Conservation (phyloP, 495 filamentous ascomycete species). For the Xylaria bambusicola region DNA sequence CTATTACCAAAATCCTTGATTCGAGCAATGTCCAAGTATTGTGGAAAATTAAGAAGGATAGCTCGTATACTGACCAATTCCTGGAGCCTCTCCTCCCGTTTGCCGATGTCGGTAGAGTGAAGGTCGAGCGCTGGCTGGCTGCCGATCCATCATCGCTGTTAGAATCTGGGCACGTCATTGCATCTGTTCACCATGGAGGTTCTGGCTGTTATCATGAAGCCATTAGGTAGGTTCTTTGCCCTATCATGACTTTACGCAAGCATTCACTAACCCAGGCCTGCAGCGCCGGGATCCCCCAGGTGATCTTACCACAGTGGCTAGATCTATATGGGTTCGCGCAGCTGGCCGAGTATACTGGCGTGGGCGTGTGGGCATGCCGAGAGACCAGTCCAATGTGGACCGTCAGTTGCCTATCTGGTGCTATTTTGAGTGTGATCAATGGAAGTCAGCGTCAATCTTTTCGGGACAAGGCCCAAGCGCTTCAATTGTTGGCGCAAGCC, state of each 20-base stretch:
- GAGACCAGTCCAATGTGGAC: constrained; percentile 30
- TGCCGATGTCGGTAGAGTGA: constrained; percentile 33
- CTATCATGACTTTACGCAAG: not conserved
- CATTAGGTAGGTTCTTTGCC: constrained; percentile 42
- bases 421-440: constrained; percentile 19
- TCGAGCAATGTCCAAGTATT: constrained; percentile 42
- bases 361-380: constrained; percentile 51
- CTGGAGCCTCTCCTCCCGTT: constrained; percentile 21
- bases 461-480: not conserved
- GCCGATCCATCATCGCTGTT: constrained; percentile 51
- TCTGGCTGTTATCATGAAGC: constrained; percentile 56
- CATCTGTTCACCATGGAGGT: constrained; percentile 57
- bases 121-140: constrained; percentile 48
- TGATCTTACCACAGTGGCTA: constrained; percentile 51
- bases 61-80: constrained; percentile 22
- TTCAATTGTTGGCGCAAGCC: not conserved
- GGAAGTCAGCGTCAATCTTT: constrained; percentile 1
- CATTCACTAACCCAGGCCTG: not conserved
- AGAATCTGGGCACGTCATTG: constrained; percentile 45
- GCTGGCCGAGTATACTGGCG: constrained; percentile 49
- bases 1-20: constrained; percentile 40
- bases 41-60: constrained; percentile 44
- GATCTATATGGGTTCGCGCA: constrained; percentile 53
- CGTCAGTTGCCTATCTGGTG: constrained; percentile 23
- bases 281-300: constrained; percentile 53